These are phyloP conservation scores for Rheum nobile DNA, from an alignment of 148 eudicot species.

Conservation along the genomic window DNA sequence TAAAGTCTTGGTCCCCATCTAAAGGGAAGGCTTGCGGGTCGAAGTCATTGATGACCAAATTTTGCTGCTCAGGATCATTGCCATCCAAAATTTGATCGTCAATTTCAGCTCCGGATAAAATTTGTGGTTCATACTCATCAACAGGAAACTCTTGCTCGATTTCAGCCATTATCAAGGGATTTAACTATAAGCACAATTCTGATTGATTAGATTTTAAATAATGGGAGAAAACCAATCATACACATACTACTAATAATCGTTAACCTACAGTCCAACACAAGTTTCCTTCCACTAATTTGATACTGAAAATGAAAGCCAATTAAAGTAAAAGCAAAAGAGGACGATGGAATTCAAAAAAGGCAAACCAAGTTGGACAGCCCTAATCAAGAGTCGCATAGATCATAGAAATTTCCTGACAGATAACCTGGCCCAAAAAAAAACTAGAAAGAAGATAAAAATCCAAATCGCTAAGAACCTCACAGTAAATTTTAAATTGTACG, in stretches of 20 bases:
- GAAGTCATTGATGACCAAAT: neutral
- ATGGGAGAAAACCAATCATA: neutral
- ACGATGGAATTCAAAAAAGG: neutral
- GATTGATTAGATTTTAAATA: neutral
- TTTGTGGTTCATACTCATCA: slow-evolving; percentile 22
- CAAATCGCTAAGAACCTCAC: too few species aligned
- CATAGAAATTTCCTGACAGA: neutral
- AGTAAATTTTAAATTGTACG: too few species aligned
- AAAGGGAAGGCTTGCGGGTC: slow-evolving; percentile 5
- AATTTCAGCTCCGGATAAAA: slow-evolving; percentile 1
- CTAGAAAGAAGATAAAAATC: too few species aligned
- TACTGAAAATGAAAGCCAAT: too few species aligned
- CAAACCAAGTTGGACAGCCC: neutral
- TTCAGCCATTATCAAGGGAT: slow-evolving; percentile 33
- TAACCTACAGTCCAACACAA: too few species aligned
- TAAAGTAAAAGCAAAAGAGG: neutral
- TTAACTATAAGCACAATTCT: neutral
- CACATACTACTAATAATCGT: neutral
- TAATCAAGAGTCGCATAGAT: neutral
- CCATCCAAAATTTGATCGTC: neutral
- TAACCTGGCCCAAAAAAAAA: too few species aligned
- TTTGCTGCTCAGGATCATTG: slow-evolving; percentile 17
- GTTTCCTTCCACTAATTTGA: too few species aligned
- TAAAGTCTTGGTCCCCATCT: slow-evolving; percentile 5
- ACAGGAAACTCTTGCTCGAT: slow-evolving; percentile 28